phyloP scores from a whole-genome alignment of 1,284 basidiomycete species.

The Cryptococcus sp. region DNA sequence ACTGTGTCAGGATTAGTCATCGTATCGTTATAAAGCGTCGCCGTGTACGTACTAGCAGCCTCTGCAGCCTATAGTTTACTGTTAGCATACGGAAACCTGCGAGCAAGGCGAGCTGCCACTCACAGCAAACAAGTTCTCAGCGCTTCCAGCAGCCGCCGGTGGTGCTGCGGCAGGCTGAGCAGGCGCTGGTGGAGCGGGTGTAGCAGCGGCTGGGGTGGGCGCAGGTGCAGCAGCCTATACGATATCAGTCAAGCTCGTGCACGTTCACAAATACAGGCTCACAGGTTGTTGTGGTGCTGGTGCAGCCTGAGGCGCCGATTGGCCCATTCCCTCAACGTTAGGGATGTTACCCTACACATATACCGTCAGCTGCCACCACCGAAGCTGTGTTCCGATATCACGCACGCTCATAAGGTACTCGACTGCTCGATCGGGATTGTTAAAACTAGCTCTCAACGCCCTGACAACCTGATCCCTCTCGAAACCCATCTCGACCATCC shows the following conservation, averaged over 20 bases:
- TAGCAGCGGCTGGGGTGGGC: conserved; percentile 49
- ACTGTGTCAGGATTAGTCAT: conserved; percentile 20
- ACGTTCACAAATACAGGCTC: no score
- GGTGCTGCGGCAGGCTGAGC: conserved; percentile 41
- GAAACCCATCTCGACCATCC: conserved; percentile 96
- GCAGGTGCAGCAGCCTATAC: conserved; percentile 47
- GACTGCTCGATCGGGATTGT: conserved; percentile 96
- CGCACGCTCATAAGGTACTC: conserved; percentile 93
- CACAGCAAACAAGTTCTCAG: conserved; percentile 55
- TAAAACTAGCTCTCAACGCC: conserved; percentile 90
- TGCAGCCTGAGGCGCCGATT: conserved; percentile 11
- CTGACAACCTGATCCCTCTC: conserved; percentile 78
- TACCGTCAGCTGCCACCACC: conserved; percentile 5
- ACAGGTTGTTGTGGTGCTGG: neutral
- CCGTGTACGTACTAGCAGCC: conserved; percentile 42
- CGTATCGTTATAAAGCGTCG: neutral
- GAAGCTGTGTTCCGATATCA: conserved; percentile 15
- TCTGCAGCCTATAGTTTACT: conserved; percentile 40
- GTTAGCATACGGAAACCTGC: neutral
- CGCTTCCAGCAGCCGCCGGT: conserved; percentile 52
- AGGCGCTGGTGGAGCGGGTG: conserved; percentile 46
- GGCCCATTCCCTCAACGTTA: conserved; percentile 28
- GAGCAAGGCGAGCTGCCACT: conserved; percentile 10
- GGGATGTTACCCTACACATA: conserved; percentile 45
- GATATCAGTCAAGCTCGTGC: no score